A percentile compares a stretch with the other conserved stretches of the same genome.
Evolutionary conservation across 2,329 filamentous ascomycete species (phyloP).

Genomic region (Emmonsiellopsis sp.): DNA sequence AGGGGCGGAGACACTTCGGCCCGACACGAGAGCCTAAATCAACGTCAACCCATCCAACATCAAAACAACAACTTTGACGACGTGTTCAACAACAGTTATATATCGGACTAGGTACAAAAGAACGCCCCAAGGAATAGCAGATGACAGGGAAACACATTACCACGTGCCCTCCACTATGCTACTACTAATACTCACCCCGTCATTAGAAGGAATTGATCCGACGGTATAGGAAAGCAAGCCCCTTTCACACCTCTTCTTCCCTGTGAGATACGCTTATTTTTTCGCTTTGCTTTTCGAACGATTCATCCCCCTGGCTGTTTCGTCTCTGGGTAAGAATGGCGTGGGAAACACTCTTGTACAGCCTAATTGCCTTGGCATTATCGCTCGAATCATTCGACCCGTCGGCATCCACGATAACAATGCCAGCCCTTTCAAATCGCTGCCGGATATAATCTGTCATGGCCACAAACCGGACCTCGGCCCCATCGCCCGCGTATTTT

Average conservation of each 20-base stretch:
- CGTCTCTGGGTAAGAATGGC: conserved; percentile 10
- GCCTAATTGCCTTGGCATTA: conserved; percentile 4
- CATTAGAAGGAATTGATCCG: no score
- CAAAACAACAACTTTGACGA: no score
- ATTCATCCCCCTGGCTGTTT: conserved; percentile 8
- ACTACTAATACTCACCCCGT: no score
- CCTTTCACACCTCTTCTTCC: conserved; percentile 7
- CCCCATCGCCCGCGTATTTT: conserved; percentile 38
- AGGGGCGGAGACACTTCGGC: no score
- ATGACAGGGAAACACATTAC: no score
- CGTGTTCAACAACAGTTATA: no score
- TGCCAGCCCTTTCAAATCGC: conserved; percentile 26
- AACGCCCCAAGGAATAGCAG: no score
- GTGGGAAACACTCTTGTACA: conserved; percentile 10
- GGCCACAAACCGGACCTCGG: conserved; percentile 42
- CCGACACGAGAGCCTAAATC: no score
- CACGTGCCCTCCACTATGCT: no score
- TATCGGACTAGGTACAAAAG: no score
- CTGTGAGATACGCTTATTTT: conserved; percentile 8
- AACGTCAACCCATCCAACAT: no score
- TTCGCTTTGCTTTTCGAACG: conserved; percentile 9
- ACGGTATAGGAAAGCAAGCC: no score
- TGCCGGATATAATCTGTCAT: conserved; percentile 33
- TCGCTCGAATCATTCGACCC: neutral
- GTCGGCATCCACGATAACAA: conserved; percentile 15